Base-by-base conservation (phyloP, 2,329 filamentous ascomycete genomes). In the Beauveria sp. region DNA sequence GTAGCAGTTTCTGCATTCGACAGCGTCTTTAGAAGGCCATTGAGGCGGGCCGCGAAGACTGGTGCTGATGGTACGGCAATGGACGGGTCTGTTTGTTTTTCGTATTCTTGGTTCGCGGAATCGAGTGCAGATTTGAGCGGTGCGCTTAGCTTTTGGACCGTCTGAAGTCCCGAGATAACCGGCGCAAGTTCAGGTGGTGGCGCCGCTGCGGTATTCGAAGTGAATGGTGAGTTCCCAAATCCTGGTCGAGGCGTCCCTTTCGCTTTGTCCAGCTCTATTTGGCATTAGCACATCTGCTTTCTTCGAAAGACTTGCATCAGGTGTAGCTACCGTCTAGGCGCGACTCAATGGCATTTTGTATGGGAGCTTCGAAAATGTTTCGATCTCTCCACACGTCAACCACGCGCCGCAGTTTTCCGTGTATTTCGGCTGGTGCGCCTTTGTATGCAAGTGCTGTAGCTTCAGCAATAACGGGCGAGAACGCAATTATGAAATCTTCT, bases 321-420 rank as follows among this genome's bases (percentile, higher is more conserved):
- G 16, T 16, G n/a, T 30, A 67, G 80, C 65, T 79, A 93, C 91
- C 91, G 66, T 91, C 86, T 58, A 98, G 80, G 34, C 89, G 84
- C 62, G 83, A 78, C 71, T 98, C 93, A 58, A 97, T 86, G 1
- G 89, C 88, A 61, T 87, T 85, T 71, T 96, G 88, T 54, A 96
- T 90, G 0, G 88, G 84, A 1, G 74, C 73, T 64, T 96, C 91
- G 69, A 99, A 99, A 51, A 99, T 95, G 58, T 80, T 78, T 42
- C 95, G 83, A 69, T 93, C 86, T 70, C 88, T 88, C 95, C 95
- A 99, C 20, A 99, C 95, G 69, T 98, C 93, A 3, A 98, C 85
- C 0, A 98, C 93, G 38, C 95, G 85, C 63, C 89, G 84, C 43
- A 99, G 80, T 73, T 97, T 97, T 62, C 85, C 83, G 72, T 98